These are phyloP conservation scores for Trichaptum fuscoviolaceum DNA, from an alignment of 768 basidiomycete species.

Conservation along the genomic window DNA sequence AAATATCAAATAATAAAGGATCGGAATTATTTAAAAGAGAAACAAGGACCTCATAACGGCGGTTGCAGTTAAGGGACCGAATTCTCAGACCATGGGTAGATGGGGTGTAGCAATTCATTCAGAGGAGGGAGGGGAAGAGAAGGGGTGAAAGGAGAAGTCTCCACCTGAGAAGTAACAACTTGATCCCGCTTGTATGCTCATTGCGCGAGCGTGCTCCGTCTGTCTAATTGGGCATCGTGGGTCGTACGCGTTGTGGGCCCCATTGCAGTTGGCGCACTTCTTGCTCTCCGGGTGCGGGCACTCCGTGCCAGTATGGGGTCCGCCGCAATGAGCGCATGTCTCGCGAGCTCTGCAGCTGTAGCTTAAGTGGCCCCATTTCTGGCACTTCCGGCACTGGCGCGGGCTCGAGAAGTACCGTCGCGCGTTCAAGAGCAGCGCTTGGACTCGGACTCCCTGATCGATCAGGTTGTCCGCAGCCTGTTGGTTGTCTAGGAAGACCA, in stretches of 20 bases:
- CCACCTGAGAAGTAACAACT: background rate
- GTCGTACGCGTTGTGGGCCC: background rate
- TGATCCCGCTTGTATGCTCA: background rate
- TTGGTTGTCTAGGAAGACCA: background rate
- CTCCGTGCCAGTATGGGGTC: background rate
- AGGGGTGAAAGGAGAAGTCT: background rate
- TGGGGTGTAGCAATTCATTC: background rate
- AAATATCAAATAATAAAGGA: background rate
- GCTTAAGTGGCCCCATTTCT: background rate
- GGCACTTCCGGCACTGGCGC: conserved; percentile 1
- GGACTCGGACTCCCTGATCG: background rate
- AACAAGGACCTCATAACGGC: background rate
- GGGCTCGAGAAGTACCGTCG: background rate
- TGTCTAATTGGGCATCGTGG: background rate
- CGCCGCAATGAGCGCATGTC: background rate
- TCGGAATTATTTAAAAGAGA: background rate
- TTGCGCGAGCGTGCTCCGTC: background rate
- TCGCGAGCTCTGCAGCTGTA: background rate
- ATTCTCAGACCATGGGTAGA: background rate
- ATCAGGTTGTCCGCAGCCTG: background rate
- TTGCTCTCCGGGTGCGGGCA: background rate
- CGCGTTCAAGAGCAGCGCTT: background rate
- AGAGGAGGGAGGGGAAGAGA: background rate
- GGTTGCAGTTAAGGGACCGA: background rate
- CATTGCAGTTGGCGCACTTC: background rate